Conservation (phyloP, 2,329 filamentous ascomycete genomes). For the Penicillium sclerotiorum region DNA sequence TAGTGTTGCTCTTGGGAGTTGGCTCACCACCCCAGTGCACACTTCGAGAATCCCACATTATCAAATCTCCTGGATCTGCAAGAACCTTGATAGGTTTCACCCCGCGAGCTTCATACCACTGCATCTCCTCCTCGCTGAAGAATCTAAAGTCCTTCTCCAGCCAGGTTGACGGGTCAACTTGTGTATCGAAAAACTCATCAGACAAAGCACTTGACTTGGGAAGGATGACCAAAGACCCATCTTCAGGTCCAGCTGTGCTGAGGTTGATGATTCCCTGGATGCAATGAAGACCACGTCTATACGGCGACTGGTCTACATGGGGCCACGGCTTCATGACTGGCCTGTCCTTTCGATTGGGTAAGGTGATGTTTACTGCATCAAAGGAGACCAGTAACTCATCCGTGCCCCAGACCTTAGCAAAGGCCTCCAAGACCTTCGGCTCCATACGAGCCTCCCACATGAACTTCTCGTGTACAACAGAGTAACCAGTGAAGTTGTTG, state of each 20-base stretch:
- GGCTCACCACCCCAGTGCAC: constrained; percentile 25
- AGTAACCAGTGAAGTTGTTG: constrained; percentile 21
- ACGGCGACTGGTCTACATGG: constrained; percentile 35
- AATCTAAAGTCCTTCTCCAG: constrained; percentile 18
- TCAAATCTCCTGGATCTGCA: constrained; percentile 48
- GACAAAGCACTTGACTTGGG: constrained; percentile 25
- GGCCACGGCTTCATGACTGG: constrained; percentile 25
- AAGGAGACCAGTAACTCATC: constrained; percentile 25
- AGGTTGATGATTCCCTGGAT: constrained; percentile 27
- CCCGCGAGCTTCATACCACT: constrained; percentile 33
- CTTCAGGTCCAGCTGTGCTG: constrained; percentile 22
- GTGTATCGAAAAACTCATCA: constrained; percentile 36
- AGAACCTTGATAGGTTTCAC: constrained; percentile 36
- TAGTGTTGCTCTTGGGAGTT: constrained; percentile 18
- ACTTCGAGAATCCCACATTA: constrained; percentile 46
- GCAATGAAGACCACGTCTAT: constrained; percentile 30
- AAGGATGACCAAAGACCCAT: constrained; percentile 21
- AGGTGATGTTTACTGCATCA: constrained; percentile 23
- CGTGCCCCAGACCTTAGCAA: constrained; percentile 23
- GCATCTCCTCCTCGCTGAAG: constrained; percentile 30
- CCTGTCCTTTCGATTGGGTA: constrained; percentile 21
- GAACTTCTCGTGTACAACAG: constrained; percentile 23
- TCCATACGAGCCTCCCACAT: constrained; percentile 27
- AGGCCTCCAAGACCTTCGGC: constrained; percentile 20
- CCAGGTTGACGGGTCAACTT: constrained; percentile 24